Percentiles rank a stretch among this genome's conserved stretches.
Evolutionary conservation across 805 yeast genomes (phyloP).

Genomic region (Tetrapisispora fleetii): DNA sequence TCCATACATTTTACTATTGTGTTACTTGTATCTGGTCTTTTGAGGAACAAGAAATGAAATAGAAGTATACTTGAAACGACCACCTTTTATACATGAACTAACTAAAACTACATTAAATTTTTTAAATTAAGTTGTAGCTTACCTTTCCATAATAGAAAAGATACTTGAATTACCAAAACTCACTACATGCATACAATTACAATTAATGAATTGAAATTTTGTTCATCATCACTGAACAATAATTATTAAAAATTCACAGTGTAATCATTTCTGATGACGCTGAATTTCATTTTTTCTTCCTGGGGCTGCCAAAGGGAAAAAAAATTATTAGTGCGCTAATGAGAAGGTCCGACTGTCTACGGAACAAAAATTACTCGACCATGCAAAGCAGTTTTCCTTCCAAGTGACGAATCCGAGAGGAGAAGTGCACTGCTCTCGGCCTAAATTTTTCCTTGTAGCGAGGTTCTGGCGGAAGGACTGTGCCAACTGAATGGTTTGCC

Average conservation of each 20-base stretch:
- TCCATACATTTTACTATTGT: constrained; percentile 4
- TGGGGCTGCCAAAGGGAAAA: neutral
- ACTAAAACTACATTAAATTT: neutral
- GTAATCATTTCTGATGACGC: neutral
- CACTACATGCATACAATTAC: neutral
- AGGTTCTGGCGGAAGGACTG: no score
- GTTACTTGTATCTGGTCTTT: constrained; percentile 3
- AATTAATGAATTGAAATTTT: neutral
- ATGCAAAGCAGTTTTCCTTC: neutral
- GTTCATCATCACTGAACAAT: neutral
- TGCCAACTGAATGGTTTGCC: no score
- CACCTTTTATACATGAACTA: neutral
- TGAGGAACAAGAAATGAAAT: neutral
- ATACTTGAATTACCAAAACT: neutral
- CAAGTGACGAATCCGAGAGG: no score
- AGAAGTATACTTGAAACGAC: neutral
- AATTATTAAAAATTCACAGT: neutral
- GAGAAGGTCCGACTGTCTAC: neutral
- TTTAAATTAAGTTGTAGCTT: neutral
- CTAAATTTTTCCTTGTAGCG: no score
- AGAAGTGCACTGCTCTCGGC: no score
- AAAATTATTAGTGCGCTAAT: neutral
- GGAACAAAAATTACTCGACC: neutral
- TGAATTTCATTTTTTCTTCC: neutral
- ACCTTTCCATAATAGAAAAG: neutral